Percentiles rank a stretch among this genome's conserved stretches.
Conservation (phyloP, 2,329 filamentous ascomycete species). For the Trichoderma cornu-damae region DNA sequence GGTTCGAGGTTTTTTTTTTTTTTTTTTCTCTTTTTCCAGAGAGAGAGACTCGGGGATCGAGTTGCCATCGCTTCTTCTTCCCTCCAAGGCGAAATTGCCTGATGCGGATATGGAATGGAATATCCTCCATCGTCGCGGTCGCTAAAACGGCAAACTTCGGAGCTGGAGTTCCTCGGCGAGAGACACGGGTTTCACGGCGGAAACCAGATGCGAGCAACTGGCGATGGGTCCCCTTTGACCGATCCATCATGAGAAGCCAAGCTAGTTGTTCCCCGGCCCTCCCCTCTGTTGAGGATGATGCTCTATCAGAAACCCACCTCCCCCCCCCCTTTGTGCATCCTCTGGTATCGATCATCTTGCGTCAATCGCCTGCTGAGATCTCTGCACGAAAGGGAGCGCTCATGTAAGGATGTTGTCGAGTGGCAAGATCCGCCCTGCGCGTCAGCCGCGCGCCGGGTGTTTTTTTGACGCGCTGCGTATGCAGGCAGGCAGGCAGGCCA, state of each 20-base stretch:
- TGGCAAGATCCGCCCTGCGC: background rate
- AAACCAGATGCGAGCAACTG: background rate
- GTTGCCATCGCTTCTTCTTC: no score
- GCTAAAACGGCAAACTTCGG: background rate
- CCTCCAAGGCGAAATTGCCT: no score
- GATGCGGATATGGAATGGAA: slow-evolving; percentile 3
- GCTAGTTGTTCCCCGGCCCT: no score
- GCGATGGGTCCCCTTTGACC: background rate
- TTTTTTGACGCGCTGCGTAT: background rate
- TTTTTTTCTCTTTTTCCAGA: no score
- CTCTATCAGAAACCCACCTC: no score
- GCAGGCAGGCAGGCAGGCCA: background rate
- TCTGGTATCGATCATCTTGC: slow-evolving; percentile 1
- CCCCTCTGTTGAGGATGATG: no score
- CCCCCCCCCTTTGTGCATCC: no score
- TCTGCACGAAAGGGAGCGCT: background rate
- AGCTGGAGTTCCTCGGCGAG: background rate
- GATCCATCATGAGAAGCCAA: no score
- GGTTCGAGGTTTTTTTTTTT: no score
- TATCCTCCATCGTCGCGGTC: slow-evolving; percentile 10
- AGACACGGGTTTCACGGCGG: background rate
- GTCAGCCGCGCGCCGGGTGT: background rate
- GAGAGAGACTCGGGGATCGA: no score
- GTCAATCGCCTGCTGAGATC: background rate
- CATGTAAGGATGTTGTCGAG: background rate